Evolutionary conservation across 768 basidiomycete species (phyloP).

Genomic region (Rhodotorula paludigena): DNA sequence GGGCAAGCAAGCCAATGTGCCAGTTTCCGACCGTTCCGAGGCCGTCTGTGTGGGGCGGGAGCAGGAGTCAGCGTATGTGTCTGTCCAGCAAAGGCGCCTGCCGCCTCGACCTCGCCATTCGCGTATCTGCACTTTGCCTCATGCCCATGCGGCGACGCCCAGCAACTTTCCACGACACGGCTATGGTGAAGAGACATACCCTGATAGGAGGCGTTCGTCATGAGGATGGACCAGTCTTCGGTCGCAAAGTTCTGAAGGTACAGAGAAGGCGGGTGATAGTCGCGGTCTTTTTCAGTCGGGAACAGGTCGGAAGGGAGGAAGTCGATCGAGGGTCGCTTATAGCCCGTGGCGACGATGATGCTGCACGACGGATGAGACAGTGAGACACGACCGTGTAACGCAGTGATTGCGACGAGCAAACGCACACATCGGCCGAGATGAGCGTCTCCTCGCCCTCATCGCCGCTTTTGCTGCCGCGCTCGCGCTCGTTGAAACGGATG

Average conservation of each 20-base stretch:
- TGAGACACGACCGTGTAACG: background rate
- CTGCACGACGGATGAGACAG: background rate
- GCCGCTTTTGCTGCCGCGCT: slow-evolving; percentile 47
- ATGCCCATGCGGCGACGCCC: too few relatives aligned
- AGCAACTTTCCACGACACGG: too few relatives aligned
- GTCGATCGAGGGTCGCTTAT: slow-evolving; percentile 52
- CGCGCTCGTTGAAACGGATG: slow-evolving; percentile 51
- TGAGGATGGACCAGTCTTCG: slow-evolving; percentile 56
- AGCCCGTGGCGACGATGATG: slow-evolving; percentile 57
- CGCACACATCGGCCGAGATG: slow-evolving; percentile 51
- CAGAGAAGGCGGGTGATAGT: slow-evolving; percentile 51
- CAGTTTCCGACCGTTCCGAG: slow-evolving; percentile 9
- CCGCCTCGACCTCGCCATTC: too few relatives aligned
- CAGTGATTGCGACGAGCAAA: too few relatives aligned
- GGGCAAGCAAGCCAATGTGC: slow-evolving; percentile 56
- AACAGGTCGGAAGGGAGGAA: slow-evolving; percentile 55
- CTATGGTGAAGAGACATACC: slow-evolving; percentile 30
- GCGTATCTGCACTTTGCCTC: too few relatives aligned
- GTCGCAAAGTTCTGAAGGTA: slow-evolving; percentile 59
- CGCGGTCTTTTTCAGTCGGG: slow-evolving; percentile 52
- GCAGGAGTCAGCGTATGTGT: too few relatives aligned
- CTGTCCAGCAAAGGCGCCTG: too few relatives aligned
- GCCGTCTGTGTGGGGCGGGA: slow-evolving; percentile 3
- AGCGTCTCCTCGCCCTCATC: slow-evolving; percentile 45
- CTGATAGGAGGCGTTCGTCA: slow-evolving; percentile 55